Evolutionary conservation across 768 basidiomycete genomes (phyloP), one percentile per base, ranked within the genome.

Genomic region (Leccinellum rugosiceps): DNA sequence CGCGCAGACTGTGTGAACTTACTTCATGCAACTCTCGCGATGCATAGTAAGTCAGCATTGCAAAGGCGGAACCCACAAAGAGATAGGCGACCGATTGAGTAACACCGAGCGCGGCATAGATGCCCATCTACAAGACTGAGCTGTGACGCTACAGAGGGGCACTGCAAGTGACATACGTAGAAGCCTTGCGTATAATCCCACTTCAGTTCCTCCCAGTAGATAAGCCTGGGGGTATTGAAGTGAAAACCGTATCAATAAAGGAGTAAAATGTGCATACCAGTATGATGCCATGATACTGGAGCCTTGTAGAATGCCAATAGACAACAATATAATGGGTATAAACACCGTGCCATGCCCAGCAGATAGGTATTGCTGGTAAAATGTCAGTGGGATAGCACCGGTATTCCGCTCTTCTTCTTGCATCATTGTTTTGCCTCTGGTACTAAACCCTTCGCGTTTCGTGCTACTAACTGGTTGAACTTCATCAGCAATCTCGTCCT

Each of bases 21-120:
- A 83, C 85, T 58, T 73, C 77, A 65, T 92, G 88, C 35, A 94
- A 69, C 3, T 71, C 68, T 66, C 82, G 82, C 7, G 92, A 94
- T 2, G 92, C 88, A 67, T 87, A 86, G 69, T 84, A 94, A 9
- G 88, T 86, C 58, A 94, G 72, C 45, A 86, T 54, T 0, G 89
- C 86, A 64, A 87, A 83, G 13, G 76, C 71, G 43, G 77, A 71
- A 32, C 90, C 90, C 78, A 86, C 85, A 53, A 86, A 58, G 75
- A 92, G 25, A 92, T 56, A 81, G 8, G 81, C 75, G 13, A 90
- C 31, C 0, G 93, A 87, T 67, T 92, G 89, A 0, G 79, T 75
- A 44, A 88, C 74, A 59, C 90, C 91, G 2, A 94, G 77, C 21
- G 70, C 79, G 14, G 87, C 91, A 65, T 94, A 94, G 15, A 92